Percentiles rank a stretch among this genome's conserved stretches.
These are phyloP conservation scores for Obba rivulosa DNA, from an alignment of 768 basidiomycete species.

Conservation along the genomic window DNA sequence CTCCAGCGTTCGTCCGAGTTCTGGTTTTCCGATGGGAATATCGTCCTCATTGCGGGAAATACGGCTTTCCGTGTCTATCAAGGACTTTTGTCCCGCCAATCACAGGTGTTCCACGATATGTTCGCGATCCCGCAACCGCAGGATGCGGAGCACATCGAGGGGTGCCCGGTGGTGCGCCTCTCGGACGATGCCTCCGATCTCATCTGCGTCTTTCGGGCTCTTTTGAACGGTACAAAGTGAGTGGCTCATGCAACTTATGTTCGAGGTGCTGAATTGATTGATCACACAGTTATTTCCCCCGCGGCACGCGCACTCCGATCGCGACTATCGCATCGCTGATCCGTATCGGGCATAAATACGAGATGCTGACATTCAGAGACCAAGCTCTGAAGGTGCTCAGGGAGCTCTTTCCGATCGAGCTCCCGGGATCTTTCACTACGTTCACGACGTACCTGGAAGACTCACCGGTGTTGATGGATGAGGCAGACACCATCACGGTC, in stretches of 20 bases:
- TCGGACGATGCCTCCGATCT: slow-evolving; percentile 2
- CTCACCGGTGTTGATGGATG: too few species aligned
- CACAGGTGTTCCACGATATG: slow-evolving; percentile 9
- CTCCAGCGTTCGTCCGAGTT: background rate
- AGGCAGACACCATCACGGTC: background rate
- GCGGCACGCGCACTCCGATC: too few species aligned
- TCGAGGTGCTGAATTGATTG: too few species aligned
- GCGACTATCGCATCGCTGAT: slow-evolving; percentile 1
- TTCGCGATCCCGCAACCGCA: slow-evolving; percentile 4
- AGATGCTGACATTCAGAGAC: background rate
- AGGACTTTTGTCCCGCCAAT: slow-evolving; percentile 7
- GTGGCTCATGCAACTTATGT: background rate
- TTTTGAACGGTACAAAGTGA: slow-evolving; percentile 3
- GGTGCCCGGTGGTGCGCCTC: slow-evolving; percentile 5
- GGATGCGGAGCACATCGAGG: background rate
- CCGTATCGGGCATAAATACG: slow-evolving; percentile 10
- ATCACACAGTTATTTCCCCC: too few species aligned
- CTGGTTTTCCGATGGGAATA: slow-evolving; percentile 11
- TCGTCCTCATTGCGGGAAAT: slow-evolving; percentile 5
- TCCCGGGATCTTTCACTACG: background rate
- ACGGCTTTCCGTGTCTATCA: slow-evolving; percentile 7
- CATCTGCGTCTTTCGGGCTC: background rate
- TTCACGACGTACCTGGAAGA: background rate
- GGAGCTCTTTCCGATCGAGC: background rate
- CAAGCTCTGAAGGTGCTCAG: slow-evolving; percentile 1